phyloP scores from a whole-genome alignment of 108 stramenopile genomes.

The Mayamaea pseudoterrestris region DNA sequence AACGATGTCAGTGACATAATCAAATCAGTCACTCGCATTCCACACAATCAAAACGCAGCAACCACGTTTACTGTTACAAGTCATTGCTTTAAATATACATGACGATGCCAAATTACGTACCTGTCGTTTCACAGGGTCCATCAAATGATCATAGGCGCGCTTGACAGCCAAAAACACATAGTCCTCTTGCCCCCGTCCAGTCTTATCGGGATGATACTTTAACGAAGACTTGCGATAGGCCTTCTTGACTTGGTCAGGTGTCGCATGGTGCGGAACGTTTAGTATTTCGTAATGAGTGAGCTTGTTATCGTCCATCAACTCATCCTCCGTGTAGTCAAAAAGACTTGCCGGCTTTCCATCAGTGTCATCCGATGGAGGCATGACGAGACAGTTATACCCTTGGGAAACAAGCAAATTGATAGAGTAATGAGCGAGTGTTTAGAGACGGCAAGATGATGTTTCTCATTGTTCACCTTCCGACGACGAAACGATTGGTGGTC shows the following conservation, averaged over 20 bases:
- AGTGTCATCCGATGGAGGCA: background rate
- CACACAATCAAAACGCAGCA: too few species aligned
- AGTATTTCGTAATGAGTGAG: slow-evolving; percentile 65
- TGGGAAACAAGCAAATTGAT: background rate
- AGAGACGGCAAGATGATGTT: background rate
- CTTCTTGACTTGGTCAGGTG: slow-evolving; percentile 53
- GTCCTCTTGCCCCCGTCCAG: slow-evolving; percentile 80
- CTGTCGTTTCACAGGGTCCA: slow-evolving; percentile 64
- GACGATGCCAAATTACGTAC: too few species aligned
- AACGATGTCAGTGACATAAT: too few species aligned
- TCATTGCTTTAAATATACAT: too few species aligned
- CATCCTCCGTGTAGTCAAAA: slow-evolving; percentile 11
- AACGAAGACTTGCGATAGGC: slow-evolving; percentile 79
- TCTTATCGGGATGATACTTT: slow-evolving; percentile 74
- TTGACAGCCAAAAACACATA: slow-evolving; percentile 91
- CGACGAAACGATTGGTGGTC: background rate
- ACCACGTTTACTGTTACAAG: too few species aligned
- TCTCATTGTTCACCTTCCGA: background rate
- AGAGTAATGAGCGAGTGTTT: background rate
- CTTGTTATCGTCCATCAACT: slow-evolving; percentile 13
- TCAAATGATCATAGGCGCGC: slow-evolving; percentile 87
- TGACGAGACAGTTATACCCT: background rate
- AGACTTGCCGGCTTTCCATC: slow-evolving; percentile 1
- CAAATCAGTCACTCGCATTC: too few species aligned
- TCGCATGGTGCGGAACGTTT: slow-evolving; percentile 39